These are phyloP conservation scores for Blastobotrys peoriensis DNA, from an alignment of 805 yeast species.

Conservation along the genomic window DNA sequence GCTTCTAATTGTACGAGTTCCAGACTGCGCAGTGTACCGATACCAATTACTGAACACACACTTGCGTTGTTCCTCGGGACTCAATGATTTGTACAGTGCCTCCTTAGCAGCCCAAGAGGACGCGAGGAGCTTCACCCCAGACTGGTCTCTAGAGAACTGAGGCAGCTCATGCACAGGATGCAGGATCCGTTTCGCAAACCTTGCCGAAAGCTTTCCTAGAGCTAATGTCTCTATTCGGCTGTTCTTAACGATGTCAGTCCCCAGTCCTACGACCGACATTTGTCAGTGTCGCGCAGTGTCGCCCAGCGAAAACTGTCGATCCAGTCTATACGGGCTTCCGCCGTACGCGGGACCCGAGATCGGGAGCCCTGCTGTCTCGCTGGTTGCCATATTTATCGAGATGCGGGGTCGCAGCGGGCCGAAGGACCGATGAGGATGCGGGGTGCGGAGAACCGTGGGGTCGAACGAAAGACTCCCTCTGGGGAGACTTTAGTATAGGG, in stretches of 20 bases:
- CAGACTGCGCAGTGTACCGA: conserved; percentile 31
- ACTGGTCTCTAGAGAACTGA: conserved; percentile 1
- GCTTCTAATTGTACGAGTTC: conserved; percentile 41
- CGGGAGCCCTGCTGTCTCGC: too few species aligned
- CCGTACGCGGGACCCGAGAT: too few species aligned
- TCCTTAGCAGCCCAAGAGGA: conserved; percentile 72
- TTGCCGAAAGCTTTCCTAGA: conserved; percentile 28
- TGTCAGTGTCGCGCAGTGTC: too few species aligned
- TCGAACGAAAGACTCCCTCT: too few species aligned
- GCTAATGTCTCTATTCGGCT: conserved; percentile 43
- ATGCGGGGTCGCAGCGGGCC: too few species aligned
- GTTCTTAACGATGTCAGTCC: conserved; percentile 49
- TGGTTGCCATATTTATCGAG: too few species aligned
- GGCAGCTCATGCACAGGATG: conserved; percentile 42
- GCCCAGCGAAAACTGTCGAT: too few species aligned
- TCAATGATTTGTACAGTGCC: conserved; percentile 61
- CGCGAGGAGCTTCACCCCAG: conserved; percentile 35
- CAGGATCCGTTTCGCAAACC: conserved; percentile 44
- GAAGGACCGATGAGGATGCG: too few species aligned
- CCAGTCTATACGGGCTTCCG: too few species aligned
- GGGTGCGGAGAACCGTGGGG: too few species aligned
- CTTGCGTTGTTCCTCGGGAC: conserved; percentile 39
- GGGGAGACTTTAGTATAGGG: too few species aligned
- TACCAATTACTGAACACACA: conserved; percentile 61
- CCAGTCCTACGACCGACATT: conserved; percentile 40